Percentiles rank a stretch among this genome's conserved stretches.
Conservation (phyloP, 768 basidiomycete species). For the Russula foetens region DNA sequence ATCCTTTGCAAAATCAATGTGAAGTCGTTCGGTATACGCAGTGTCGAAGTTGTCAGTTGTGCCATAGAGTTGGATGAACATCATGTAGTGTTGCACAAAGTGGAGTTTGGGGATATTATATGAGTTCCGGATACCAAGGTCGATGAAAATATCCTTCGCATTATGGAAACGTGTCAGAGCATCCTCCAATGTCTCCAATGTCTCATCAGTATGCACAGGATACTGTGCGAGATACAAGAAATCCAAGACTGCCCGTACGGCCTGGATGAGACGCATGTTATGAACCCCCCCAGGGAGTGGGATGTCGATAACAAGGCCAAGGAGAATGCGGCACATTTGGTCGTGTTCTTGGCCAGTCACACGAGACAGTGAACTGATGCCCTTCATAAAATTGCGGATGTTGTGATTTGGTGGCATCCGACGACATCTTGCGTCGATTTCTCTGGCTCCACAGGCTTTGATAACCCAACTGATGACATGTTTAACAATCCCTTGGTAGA, state of each 20-base stretch:
- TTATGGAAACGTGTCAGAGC: slow-evolving; percentile 31
- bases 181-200: no score
- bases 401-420: slow-evolving; percentile 31
- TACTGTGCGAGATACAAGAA: slow-evolving; percentile 33
- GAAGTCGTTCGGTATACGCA: no score
- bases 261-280: no score
- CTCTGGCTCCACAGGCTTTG: slow-evolving; percentile 21
- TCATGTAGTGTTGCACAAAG: not conserved
- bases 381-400: slow-evolving; percentile 29
- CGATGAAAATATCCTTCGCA: slow-evolving; percentile 25
- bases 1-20: no score
- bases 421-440: slow-evolving; percentile 31
- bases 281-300: not conserved
- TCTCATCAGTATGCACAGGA: slow-evolving; percentile 24
- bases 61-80: not conserved
- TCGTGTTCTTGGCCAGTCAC: slow-evolving; percentile 32
- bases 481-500: slow-evolving; percentile 27
- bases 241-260: no score
- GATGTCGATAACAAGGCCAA: not conserved
- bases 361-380: slow-evolving; percentile 28
- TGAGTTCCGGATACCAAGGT: slow-evolving; percentile 28
- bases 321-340: slow-evolving; percentile 23
- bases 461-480: slow-evolving; percentile 30
- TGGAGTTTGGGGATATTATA: slow-evolving; percentile 17
- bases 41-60: slow-evolving; percentile 2